phyloP scores from a whole-genome alignment of 208 protist genomes.

The Tritrichomonas musculus region DNA sequence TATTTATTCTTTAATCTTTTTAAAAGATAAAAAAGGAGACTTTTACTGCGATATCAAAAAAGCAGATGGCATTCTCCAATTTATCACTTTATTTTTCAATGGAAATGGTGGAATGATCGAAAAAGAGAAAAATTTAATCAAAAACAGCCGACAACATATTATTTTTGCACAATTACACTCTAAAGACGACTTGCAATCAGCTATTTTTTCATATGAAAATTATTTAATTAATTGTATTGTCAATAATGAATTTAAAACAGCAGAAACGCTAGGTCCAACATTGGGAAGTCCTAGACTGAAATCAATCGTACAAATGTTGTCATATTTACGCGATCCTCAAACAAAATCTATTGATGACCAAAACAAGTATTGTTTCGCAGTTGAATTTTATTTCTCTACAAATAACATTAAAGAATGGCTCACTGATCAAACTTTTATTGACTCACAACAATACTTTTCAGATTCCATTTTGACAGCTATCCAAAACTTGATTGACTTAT shows the following conservation, averaged over 20 bases:
- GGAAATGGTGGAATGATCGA: too few relatives aligned
- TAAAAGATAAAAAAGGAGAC: background rate
- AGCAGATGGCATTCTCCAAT: background rate
- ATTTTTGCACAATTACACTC: background rate
- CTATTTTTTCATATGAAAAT: background rate
- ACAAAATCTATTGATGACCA: background rate
- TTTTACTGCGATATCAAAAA: background rate
- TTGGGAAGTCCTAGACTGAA: background rate
- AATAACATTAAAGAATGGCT: background rate
- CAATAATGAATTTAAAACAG: background rate
- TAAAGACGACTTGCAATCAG: background rate
- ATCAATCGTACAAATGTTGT: background rate
- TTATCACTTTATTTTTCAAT: background rate
- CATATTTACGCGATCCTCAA: background rate
- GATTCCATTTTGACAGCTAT: background rate
- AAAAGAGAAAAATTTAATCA: background rate
- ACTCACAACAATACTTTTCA: background rate
- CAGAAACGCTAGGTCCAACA: background rate
- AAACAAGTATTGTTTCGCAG: background rate
- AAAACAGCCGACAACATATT: background rate
- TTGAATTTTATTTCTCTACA: background rate
- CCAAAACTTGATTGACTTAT: background rate
- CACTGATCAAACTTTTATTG: background rate
- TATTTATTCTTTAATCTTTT: background rate
- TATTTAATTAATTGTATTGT: background rate